These are phyloP conservation scores for Cenchrus americanus DNA, from an alignment of 176 grass and related monocot species.

Conservation along the genomic window DNA sequence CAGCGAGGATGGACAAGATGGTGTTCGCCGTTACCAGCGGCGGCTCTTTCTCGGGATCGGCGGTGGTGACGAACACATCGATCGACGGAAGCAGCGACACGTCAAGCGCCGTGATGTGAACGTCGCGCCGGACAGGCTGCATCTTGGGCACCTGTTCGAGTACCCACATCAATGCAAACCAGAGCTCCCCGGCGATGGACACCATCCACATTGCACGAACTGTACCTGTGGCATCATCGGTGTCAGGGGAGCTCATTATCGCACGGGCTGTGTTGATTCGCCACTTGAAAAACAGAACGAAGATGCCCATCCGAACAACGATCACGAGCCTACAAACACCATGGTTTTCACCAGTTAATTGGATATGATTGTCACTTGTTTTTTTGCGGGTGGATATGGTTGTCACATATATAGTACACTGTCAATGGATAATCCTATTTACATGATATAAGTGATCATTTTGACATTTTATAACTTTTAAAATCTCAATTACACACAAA, in stretches of 20 bases:
- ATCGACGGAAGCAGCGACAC: background rate
- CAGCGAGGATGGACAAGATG: conserved; percentile 38
- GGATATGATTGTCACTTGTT: background rate
- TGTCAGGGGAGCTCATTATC: background rate
- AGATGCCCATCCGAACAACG: conserved; percentile 29
- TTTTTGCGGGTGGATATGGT: too few species aligned
- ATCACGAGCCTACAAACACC: conserved; percentile 12
- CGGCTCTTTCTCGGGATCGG: conserved; percentile 37
- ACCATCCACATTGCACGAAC: background rate
- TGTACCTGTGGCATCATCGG: too few species aligned
- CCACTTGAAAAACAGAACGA: conserved; percentile 49
- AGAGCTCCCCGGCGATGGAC: conserved; percentile 39
- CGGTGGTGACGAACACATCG: conserved; percentile 37
- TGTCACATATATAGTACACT: background rate
- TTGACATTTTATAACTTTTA: too few species aligned
- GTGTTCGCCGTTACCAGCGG: conserved; percentile 35
- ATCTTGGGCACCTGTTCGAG: conserved; percentile 41
- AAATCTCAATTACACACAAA: too few species aligned
- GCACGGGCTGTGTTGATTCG: background rate
- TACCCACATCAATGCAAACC: conserved; percentile 43
- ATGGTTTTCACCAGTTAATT: background rate
- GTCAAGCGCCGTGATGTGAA: background rate
- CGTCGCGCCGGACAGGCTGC: conserved; percentile 5
- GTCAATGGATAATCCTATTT: too few species aligned
- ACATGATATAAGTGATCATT: too few species aligned